These are phyloP conservation scores for Gilbertella persicaria DNA, from an alignment of 371 early-diverging fungal genomes.

Conservation along the genomic window DNA sequence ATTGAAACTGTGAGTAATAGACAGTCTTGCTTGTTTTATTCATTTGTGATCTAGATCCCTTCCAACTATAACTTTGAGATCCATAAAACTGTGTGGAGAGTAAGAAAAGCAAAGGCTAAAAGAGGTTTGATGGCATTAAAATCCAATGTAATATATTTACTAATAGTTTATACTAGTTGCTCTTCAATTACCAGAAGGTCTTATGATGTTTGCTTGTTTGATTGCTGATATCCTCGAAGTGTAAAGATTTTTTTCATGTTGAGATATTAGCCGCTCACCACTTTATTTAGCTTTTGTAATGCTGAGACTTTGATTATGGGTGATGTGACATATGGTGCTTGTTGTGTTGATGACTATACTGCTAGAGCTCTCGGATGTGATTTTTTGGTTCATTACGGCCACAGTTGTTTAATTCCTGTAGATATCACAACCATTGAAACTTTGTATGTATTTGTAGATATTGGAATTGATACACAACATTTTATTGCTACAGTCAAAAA, in stretches of 20 bases:
- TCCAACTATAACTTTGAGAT: conserved; percentile 99
- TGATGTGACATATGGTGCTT: conserved; percentile 99
- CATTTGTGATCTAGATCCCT: no score
- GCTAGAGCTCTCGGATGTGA: conserved; percentile 95
- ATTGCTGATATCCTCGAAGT: conserved; percentile 91
- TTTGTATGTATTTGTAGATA: conserved; percentile 99
- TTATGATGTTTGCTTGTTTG: conserved; percentile 92
- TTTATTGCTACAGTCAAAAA: conserved; percentile 86
- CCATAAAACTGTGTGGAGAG: conserved; percentile 95
- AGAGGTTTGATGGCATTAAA: conserved; percentile 52
- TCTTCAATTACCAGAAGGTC: conserved; percentile 99
- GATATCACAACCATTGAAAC: conserved; percentile 94
- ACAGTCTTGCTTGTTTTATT: no score
- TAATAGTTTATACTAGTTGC: conserved; percentile 69
- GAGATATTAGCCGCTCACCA: neutral
- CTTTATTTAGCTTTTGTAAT: conserved; percentile 66
- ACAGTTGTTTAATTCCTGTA: conserved; percentile 97
- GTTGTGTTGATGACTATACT: conserved; percentile 99
- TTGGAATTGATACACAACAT: conserved; percentile 94
- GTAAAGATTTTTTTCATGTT: conserved; percentile 35
- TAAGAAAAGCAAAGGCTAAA: conserved; percentile 76
- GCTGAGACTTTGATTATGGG: conserved; percentile 97
- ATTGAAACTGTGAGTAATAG: conserved; percentile 73
- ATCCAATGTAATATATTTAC: neutral
- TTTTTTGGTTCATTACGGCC: conserved; percentile 99